These are phyloP conservation scores for Ophiostoma quercus DNA, from an alignment of 2,329 filamentous ascomycete genomes.

Conservation along the genomic window DNA sequence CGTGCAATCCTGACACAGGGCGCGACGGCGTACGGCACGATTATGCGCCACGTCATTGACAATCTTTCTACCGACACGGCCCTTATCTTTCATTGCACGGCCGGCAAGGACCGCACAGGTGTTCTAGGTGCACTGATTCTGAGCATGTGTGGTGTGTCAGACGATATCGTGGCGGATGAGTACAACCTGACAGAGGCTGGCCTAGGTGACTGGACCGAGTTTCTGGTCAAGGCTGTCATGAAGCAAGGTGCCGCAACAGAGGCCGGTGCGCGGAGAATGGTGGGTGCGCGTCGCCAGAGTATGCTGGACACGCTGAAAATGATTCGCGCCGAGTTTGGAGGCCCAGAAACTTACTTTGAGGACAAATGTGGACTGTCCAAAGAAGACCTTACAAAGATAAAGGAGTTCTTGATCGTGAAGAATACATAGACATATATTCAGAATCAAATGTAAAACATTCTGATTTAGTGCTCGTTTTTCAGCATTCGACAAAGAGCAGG, in stretches of 20 bases:
- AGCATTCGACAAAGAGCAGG: not conserved
- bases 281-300: conserved; percentile 43
- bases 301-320: conserved; percentile 49
- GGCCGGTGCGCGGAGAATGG: conserved; percentile 42
- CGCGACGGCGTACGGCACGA: conserved; percentile 34
- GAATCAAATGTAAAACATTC: no score
- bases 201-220: conserved; percentile 48
- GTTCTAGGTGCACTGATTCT: conserved; percentile 63
- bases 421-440: not conserved
- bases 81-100: conserved; percentile 59
- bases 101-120: conserved; percentile 73
- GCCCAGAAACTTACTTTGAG: conserved; percentile 58
- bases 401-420: conserved; percentile 10
- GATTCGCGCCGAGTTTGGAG: conserved; percentile 56
- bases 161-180: conserved; percentile 58
- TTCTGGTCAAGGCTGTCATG: conserved; percentile 48
- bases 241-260: conserved; percentile 45
- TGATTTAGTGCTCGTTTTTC: no score
- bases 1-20: conserved; percentile 52
- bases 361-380: conserved; percentile 53
- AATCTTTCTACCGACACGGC: not conserved
- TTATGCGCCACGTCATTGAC: conserved; percentile 47
- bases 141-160: conserved; percentile 55
- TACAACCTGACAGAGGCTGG: conserved; percentile 63
- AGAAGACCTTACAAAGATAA: conserved; percentile 32